phyloP scores from a whole-genome alignment of 352 stramenopile species.

The Aphanomyces astaci region DNA sequence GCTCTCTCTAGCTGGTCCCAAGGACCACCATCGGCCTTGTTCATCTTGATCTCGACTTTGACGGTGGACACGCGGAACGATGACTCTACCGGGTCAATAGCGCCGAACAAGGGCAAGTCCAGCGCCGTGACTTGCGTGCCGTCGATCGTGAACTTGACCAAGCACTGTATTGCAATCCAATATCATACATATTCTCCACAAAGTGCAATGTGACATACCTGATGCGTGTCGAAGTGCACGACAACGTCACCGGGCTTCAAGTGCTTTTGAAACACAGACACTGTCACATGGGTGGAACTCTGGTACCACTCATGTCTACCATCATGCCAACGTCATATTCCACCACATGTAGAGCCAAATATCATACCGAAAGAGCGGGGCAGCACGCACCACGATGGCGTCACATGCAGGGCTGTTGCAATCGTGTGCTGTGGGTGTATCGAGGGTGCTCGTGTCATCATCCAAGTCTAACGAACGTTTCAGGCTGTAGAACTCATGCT shows the following conservation, averaged over 20 bases:
- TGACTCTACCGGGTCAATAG: conserved; percentile 48
- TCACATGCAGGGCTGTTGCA: conserved; percentile 25
- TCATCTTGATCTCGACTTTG: conserved; percentile 81
- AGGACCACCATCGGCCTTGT: conserved; percentile 52
- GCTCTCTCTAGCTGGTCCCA: conserved; percentile 72
- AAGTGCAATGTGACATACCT: conserved; percentile 31
- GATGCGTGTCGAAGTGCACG: conserved; percentile 44
- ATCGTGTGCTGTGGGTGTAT: conserved; percentile 16
- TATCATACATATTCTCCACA: too few species aligned
- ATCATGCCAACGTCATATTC: neutral
- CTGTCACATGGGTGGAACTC: conserved; percentile 62
- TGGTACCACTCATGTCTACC: conserved; percentile 83
- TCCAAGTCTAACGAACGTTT: too few species aligned
- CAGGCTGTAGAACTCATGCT: too few species aligned
- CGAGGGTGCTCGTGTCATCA: conserved; percentile 3
- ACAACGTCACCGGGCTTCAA: conserved; percentile 52
- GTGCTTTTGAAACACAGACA: conserved; percentile 81
- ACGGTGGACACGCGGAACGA: conserved; percentile 49
- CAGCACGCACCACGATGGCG: conserved; percentile 24
- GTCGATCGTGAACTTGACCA: conserved; percentile 43
- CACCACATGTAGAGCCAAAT: neutral
- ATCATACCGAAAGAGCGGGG: conserved; percentile 30
- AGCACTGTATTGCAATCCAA: conserved; percentile 32
- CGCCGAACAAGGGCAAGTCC: conserved; percentile 59
- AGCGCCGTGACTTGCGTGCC: conserved; percentile 50